Evolutionary conservation across 345 rosid genomes (phyloP).

Genomic region (Ceriops zippeliana): DNA sequence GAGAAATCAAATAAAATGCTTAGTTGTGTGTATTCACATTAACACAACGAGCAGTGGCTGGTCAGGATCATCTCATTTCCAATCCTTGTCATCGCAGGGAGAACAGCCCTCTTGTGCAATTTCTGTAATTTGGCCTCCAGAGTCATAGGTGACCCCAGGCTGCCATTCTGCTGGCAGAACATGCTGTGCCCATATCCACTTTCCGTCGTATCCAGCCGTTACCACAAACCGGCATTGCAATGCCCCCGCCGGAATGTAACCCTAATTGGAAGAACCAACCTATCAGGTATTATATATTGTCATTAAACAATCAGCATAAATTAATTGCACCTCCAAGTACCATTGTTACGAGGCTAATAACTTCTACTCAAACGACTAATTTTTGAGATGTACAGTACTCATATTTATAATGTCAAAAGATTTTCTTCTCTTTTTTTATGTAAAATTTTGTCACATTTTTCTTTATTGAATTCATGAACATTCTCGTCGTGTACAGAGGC

Average conservation of each 20-base stretch:
- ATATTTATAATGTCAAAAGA: too few relatives aligned
- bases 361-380: too few relatives aligned
- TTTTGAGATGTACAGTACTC: too few relatives aligned
- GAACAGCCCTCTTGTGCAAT: conserved; percentile 85
- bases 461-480: too few relatives aligned
- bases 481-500: too few relatives aligned
- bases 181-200: conserved; percentile 62
- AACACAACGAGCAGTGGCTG: neutral
- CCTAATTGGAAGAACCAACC: conserved; percentile 74
- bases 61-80: conserved; percentile 34
- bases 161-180: conserved; percentile 78
- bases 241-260: conserved; percentile 59
- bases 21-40: neutral
- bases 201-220: conserved; percentile 85
- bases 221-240: conserved; percentile 73
- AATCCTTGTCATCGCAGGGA: conserved; percentile 47
- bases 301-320: neutral
- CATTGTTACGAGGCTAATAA: neutral
- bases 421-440: too few relatives aligned
- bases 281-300: neutral
- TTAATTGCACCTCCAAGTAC: neutral
- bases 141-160: conserved; percentile 51
- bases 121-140: conserved; percentile 72
- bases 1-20: neutral
- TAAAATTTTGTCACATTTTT: too few relatives aligned